Evolutionary conservation across 1,284 basidiomycete species (phyloP).

Genomic region (Cystobasidiaceae sp.): DNA sequence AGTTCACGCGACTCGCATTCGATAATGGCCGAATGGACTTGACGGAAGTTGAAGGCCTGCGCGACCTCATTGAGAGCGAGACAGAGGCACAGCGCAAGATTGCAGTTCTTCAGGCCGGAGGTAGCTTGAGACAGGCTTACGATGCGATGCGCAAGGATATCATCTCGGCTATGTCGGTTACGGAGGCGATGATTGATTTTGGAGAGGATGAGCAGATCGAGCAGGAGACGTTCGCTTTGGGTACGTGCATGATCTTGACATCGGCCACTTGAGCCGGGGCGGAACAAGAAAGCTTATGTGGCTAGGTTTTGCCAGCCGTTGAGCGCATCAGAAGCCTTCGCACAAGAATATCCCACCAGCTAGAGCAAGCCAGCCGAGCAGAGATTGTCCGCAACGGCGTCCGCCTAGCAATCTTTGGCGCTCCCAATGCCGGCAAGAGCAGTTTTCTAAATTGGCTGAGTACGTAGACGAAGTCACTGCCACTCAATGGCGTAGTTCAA

Average conservation of each 20-base stretch:
- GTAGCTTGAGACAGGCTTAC: slow-evolving; percentile 57
- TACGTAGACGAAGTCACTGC: slow-evolving; percentile 43
- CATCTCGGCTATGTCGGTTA: slow-evolving; percentile 64
- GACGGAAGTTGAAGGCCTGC: slow-evolving; percentile 75
- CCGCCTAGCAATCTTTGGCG: slow-evolving; percentile 75
- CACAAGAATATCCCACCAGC: slow-evolving; percentile 54
- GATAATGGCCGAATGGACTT: slow-evolving; percentile 71
- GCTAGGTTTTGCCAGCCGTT: slow-evolving; percentile 49
- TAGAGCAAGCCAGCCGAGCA: slow-evolving; percentile 65
- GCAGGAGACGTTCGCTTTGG: slow-evolving; percentile 63
- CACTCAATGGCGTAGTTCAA: not conserved
- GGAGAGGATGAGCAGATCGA: slow-evolving; percentile 82
- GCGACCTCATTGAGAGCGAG: slow-evolving; percentile 76
- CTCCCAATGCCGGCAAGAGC: slow-evolving; percentile 84
- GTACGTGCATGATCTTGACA: not conserved
- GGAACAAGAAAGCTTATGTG: slow-evolving; percentile 15
- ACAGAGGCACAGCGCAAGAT: slow-evolving; percentile 71
- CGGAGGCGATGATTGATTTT: slow-evolving; percentile 86
- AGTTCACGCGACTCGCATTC: slow-evolving; percentile 79
- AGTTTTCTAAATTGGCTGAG: slow-evolving; percentile 75
- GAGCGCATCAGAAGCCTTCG: slow-evolving; percentile 52
- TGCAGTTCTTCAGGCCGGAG: slow-evolving; percentile 63
- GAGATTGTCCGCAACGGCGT: slow-evolving; percentile 78
- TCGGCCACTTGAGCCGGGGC: no score
- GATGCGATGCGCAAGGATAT: slow-evolving; percentile 61